Evolutionary conservation across 169 alveolate genomes (phyloP), one percentile per base, ranked within the genome.

Genomic region (Plasmodium inui): DNA sequence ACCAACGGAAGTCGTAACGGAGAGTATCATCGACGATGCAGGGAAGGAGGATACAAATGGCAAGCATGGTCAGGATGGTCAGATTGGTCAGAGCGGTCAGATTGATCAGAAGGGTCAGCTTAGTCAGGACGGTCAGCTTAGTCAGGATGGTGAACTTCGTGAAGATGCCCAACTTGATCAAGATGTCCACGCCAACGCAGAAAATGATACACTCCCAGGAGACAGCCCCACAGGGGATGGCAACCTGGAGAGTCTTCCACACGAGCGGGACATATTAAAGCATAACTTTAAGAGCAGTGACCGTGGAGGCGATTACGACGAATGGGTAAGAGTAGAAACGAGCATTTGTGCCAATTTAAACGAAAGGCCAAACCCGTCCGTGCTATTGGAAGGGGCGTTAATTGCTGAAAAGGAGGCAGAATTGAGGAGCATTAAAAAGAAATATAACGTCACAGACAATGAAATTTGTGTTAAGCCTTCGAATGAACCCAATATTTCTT

Each of bases 321-420:
- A 74, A 74, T 39, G 39, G 32, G 12, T 86, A 19, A 61, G 32
- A 3, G 81, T 86, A 1, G 93, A 86, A 86, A 53, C 93, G 12
- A 74, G 41, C 82, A 86, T 86, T 30, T 86, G 93, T 34, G 85
- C 81, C 1, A 86, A 86, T 76, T 86, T 86, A 78, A 86, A 86
- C 32, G 85, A 73, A 32, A 73, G 57, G 28, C 93, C 93, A 26
- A 86, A 57, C 39, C 93, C 93, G n/a, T 73, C 93, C 39, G 37
- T 39, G 19, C 81, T 86, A 44, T 76, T 86, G 67, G 86, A 86
- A 76, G 93, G 93, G 26, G 93, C 85, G 41, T 32, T 86, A 78
- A 19, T 86, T 34, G 93, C 93, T 32, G 93, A 86, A 86, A 86
- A 78, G 19, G 93, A 86, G 41, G 93, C 93, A 17, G 85, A 86